phyloP scores from a whole-genome alignment of 345 rosid genomes.

The Ceriops decandra region DNA sequence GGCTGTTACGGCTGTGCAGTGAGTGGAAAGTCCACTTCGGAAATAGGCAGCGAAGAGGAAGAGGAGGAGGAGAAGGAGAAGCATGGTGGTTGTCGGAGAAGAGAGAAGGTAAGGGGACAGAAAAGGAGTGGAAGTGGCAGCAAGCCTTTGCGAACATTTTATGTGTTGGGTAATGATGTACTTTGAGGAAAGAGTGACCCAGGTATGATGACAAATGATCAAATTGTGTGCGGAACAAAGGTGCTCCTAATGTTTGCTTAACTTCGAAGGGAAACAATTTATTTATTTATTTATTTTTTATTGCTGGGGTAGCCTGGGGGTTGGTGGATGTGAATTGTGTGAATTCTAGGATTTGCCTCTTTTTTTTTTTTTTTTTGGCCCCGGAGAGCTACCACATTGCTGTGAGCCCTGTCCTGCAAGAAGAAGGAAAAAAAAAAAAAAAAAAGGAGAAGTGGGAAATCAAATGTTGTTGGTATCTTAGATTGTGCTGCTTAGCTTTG shows the following conservation, averaged over 20 bases:
- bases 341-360: background rate
- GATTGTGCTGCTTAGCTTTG: constrained; percentile 38
- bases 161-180: constrained; percentile 17
- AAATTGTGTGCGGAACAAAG: background rate
- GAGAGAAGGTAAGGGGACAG: background rate
- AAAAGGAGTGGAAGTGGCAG: background rate
- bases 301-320: background rate
- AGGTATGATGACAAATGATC: constrained; percentile 13
- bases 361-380: background rate
- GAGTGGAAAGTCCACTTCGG: constrained; percentile 38
- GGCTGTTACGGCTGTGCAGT: constrained; percentile 55
- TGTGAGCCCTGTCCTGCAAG: too few species aligned
- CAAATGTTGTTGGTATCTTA: too few species aligned
- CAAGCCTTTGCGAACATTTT: constrained; percentile 18
- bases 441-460: too few species aligned
- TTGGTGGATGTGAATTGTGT: constrained; percentile 8
- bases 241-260: constrained; percentile 18
- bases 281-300: background rate
- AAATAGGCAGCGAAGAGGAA: constrained; percentile 24
- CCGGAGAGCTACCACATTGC: background rate
- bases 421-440: too few species aligned
- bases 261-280: constrained; percentile 43
- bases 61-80: constrained; percentile 22
- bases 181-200: background rate
- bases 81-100: constrained; percentile 14